Percentiles rank a stretch among this genome's conserved stretches.
Conservation (phyloP, 345 rosid genomes). For the Hevea brasiliensis region DNA sequence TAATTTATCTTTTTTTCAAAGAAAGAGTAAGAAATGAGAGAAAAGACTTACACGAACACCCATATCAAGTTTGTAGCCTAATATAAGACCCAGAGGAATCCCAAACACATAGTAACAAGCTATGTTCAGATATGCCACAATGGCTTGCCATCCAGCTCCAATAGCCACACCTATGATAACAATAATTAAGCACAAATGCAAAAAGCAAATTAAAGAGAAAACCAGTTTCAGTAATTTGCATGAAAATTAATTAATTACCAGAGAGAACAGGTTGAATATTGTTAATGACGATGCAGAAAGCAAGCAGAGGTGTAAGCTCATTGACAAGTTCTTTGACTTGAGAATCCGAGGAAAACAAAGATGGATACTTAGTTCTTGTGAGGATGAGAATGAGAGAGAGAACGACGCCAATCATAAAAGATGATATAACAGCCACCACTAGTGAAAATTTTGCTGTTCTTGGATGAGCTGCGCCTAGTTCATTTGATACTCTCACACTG, state of each 20-base stretch:
- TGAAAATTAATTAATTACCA: too few species aligned
- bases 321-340: too few species aligned
- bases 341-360: too few species aligned
- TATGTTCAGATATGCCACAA: conserved; percentile 17
- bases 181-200: too few species aligned
- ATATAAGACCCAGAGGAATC: conserved; percentile 19
- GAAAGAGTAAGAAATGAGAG: not conserved
- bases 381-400: conserved; percentile 47
- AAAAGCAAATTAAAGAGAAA: too few species aligned
- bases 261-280: too few species aligned
- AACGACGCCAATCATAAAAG: conserved; percentile 47
- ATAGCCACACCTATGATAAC: conserved; percentile 23
- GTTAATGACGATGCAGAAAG: too few species aligned
- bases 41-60: conserved; percentile 11
- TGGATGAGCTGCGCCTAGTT: conserved; percentile 74
- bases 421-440: conserved; percentile 54
- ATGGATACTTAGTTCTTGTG: conserved; percentile 47
- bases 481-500: conserved; percentile 82
- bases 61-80: conserved; percentile 4
- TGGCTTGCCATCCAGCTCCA: conserved; percentile 30
- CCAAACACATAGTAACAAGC: conserved; percentile 22
- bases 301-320: too few species aligned
- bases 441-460: conserved; percentile 57
- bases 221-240: too few species aligned
- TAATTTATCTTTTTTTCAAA: too few species aligned